Base-by-base conservation (phyloP, 805 yeast genomes). In the Priceomyces melissophilus region DNA sequence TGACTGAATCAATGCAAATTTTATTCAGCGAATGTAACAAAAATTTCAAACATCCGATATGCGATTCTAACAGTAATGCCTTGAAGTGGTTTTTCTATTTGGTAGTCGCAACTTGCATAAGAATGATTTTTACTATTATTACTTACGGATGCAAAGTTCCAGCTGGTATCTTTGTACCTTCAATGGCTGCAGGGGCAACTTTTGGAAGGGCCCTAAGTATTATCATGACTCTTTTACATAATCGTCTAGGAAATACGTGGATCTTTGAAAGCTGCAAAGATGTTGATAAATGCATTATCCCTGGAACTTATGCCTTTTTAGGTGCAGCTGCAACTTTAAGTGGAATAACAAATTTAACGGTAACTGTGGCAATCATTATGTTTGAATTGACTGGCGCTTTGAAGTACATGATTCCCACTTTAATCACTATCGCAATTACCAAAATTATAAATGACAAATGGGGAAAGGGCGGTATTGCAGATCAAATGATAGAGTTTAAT, bases 141-240 rank as follows among this genome's bases (percentile, higher is more conserved):
- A 84, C 98, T 0, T 93, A 95, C 59, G 96, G 96, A 2, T 82
- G 89, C 46, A 88, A 84, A 61, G 90, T 91, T 0, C 99, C 99
- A 0, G 95, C 97, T n/a, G 99, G 99, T 11, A 87, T 91, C 4
- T 84, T 93, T 63, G 95, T 93, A 40, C 99, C 99, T 2, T 86
- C 96, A 1, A 87, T 93, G 95, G 90, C 96, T 0, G 85, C 89
- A 1, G 99, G 99, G 15, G 97, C 98, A 0, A 79, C 96, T 0
- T 85, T 87, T 61, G 99, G 99, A 6, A 73, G 97, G 39, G 84
- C 90, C 0, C 53, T 93, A 10, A 97, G 99, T 3, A 65, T 88
- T 7, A 44, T 84, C 4, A 81, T 87, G 43, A 85, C 86, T 47
- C 47, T 63, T 5, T 39, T 67, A 15, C 53, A 62, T 38, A 43